A percentile compares a stretch with the other conserved stretches of the same genome.
Conservation (phyloP, 495 filamentous ascomycete species). For the Penicillium bialowiezense region DNA sequence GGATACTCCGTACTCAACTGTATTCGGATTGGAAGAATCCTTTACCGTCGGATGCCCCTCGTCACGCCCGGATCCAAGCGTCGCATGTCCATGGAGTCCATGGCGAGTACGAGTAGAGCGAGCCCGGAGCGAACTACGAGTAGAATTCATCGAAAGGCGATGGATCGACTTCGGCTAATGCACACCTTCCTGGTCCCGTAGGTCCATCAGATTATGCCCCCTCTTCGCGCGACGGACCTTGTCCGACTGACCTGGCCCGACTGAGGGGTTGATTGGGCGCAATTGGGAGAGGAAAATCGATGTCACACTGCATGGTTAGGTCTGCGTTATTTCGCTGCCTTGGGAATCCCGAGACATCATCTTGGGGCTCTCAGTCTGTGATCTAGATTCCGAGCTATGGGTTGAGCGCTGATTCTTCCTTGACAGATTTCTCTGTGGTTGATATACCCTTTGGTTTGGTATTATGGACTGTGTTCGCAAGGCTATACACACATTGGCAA, state of each 20-base stretch:
- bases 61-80: not conserved
- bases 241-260: not conserved
- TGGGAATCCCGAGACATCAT: not conserved
- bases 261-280: not conserved
- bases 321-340: not conserved
- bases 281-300: not conserved
- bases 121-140: not conserved
- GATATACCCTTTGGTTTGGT: not conserved
- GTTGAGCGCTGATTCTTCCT: not conserved
- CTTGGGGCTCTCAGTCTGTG: not conserved
- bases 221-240: not conserved
- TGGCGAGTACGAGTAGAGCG: not conserved
- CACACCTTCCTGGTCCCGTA: not conserved
- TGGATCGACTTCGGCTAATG: not conserved
- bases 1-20: no score
- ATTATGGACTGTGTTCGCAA: not conserved
- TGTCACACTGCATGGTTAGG: conserved; percentile 1
- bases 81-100: not conserved
- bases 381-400: not conserved
- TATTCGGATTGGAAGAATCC: not conserved
- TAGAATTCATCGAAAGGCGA: not conserved
- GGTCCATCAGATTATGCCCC: not conserved
- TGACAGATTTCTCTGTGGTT: not conserved
- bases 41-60: not conserved
- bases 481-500: not conserved